Evolutionary conservation across 495 filamentous ascomycete genomes (phyloP).

Genomic region (Penicillium fimorum): DNA sequence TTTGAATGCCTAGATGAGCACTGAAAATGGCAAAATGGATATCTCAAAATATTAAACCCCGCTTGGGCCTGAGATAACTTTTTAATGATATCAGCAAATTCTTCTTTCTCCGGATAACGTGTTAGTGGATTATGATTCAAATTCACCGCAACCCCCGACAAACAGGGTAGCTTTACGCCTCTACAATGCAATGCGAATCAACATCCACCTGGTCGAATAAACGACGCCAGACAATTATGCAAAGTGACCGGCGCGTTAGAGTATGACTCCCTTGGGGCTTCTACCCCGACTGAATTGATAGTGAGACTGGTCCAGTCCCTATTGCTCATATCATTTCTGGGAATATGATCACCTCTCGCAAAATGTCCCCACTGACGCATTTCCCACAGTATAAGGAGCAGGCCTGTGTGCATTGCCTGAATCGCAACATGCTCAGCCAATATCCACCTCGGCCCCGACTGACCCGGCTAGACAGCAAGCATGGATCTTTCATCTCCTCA

Average conservation of each 20-base stretch:
- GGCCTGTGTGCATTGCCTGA: conserved; percentile 35
- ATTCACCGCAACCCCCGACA: background rate
- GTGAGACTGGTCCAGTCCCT: background rate
- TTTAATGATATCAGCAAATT: background rate
- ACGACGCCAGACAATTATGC: conserved; percentile 17
- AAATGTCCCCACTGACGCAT: background rate
- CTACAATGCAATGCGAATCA: conserved; percentile 2
- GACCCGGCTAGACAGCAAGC: conserved; percentile 27
- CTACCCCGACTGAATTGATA: background rate
- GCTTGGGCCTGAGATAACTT: background rate
- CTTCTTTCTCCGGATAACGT: conserved; percentile 7
- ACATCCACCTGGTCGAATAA: conserved; percentile 16
- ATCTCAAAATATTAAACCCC: background rate
- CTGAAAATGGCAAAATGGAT: background rate
- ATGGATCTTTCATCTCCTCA: conserved; percentile 16
- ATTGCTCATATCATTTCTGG: background rate
- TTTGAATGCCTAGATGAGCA: background rate
- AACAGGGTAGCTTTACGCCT: conserved; percentile 1
- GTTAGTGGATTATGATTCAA: conserved; percentile 4
- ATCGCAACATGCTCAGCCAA: conserved; percentile 36
- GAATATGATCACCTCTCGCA: background rate
- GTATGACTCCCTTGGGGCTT: conserved; percentile 1
- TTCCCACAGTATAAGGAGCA: background rate
- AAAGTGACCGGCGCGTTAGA: conserved; percentile 12
- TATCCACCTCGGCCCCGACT: conserved; percentile 28